These are phyloP conservation scores for Rubus idaeus DNA, from an alignment of 306 rosid genomes.

Conservation along the genomic window DNA sequence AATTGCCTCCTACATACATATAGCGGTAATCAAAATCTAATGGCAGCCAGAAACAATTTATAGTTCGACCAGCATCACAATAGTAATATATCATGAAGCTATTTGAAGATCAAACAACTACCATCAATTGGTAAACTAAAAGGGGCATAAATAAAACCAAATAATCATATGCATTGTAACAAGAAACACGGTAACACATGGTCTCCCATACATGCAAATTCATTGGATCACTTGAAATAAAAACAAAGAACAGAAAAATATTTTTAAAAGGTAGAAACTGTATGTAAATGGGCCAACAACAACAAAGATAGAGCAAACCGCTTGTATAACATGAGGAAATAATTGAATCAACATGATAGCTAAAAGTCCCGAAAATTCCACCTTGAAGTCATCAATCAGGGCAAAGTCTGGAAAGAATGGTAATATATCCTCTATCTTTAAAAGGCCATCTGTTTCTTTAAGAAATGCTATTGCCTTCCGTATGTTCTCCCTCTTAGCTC, in stretches of 20 bases:
- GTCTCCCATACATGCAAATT: not conserved
- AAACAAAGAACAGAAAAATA: not conserved
- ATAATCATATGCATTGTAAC: not conserved
- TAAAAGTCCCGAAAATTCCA: slow-evolving; percentile 24
- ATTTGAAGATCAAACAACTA: slow-evolving; percentile 11
- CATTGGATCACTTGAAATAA: not conserved
- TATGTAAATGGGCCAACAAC: not conserved
- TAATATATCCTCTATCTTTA: slow-evolving; percentile 92
- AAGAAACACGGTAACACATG: not conserved
- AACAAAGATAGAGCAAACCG: not conserved
- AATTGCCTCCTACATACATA: slow-evolving; percentile 75
- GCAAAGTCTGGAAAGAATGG: slow-evolving; percentile 99
- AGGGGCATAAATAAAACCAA: not conserved
- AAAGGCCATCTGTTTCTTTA: slow-evolving; percentile 94
- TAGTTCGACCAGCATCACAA: slow-evolving; percentile 1
- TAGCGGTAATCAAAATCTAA: slow-evolving; percentile 13
- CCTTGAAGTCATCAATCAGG: slow-evolving; percentile 96
- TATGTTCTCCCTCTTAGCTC: slow-evolving; percentile 95
- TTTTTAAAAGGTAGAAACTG: not conserved
- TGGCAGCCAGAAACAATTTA: not conserved
- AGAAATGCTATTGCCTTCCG: slow-evolving; percentile 98
- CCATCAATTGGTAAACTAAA: not conserved
- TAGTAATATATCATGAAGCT: not conserved
- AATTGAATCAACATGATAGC: slow-evolving; percentile 1
- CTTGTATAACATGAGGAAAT: not conserved